Evolutionary conservation across 208 protist species (phyloP), one percentile per base, ranked within the genome.

Genomic region (Crithidia thermophila): DNA sequence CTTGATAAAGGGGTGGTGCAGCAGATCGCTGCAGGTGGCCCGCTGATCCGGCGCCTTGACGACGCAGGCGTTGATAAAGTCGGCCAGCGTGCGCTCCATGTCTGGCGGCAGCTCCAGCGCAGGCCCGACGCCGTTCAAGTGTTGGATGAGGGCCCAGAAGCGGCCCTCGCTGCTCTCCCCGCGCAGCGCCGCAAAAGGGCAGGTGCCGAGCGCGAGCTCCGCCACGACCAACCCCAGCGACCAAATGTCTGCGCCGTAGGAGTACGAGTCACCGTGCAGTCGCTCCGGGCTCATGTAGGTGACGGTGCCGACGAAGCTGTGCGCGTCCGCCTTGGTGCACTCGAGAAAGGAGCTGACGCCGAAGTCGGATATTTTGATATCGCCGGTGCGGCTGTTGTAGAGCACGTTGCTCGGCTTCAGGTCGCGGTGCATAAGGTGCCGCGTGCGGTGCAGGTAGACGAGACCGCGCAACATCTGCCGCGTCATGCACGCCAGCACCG

Each of bases 321-420:
- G 73, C 5, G 93, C 92, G 58, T 92, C 82, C 6, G 69, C 90
- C 28, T 85, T 82, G 31, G 94, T 96, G 58, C 81, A 90, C 49
- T 97, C 90, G 14, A 98, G 67, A 47, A 88, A 85, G 2, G 88
- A 91, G 72, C 87, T 94, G 14, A 98, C 90, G n/a, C 96, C 96
- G 79, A 98, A 98, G 78, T 98, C 96, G 14, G 93, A 88, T 53
- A 98, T 97, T 64, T 96, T 95, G 33, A 95, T 82, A 50, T 84
- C 70, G 16, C 93, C 88, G 8, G 81, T 82, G 57, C 65, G 65
- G 18, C 42, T 39, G 75, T 94, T 98, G 65, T 98, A 94, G 21
- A 99, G 88, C 20, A 99, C 81, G 75, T 99, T 99, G 71, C 85
- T 93, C n/a, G 98, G 98, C 82, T 99, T 99, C 53, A 99, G 53